A percentile compares a stretch with the other conserved stretches of the same genome.
These are phyloP conservation scores for Nakazawaea wyomingensis DNA, from an alignment of 805 yeast genomes.

Conservation along the genomic window DNA sequence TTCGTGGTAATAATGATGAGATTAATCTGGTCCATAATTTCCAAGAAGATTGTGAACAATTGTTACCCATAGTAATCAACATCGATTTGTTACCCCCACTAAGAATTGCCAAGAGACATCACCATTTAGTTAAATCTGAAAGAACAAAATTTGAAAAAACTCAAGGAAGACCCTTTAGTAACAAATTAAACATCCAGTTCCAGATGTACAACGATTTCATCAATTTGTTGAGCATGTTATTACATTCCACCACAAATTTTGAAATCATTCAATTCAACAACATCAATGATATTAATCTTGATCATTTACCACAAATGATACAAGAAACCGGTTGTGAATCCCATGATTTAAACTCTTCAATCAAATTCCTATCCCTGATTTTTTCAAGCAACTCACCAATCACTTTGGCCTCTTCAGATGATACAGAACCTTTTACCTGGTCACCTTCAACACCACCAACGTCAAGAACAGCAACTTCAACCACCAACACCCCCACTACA, in stretches of 20 bases:
- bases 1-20: neutral
- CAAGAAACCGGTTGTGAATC: neutral
- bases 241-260: neutral
- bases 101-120: slow-evolving; percentile 6
- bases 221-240: neutral
- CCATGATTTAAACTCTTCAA: neutral
- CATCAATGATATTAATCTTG: neutral
- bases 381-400: too few relatives aligned
- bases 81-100: neutral
- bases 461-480: too few relatives aligned
- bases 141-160: neutral
- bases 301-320: neutral
- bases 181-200: neutral
- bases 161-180: slow-evolving; percentile 3
- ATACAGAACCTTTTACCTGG: too few relatives aligned
- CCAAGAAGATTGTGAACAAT: neutral
- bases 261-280: neutral
- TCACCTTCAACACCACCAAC: too few relatives aligned
- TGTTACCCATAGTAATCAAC: neutral
- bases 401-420: too few relatives aligned
- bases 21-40: neutral
- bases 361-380: neutral
- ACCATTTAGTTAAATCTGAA: slow-evolving; percentile 1
- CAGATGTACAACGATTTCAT: neutral
- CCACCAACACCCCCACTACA: too few relatives aligned